These are phyloP conservation scores for Melampsora larici-populina DNA, from an alignment of 1,284 basidiomycete genomes.

Conservation along the genomic window DNA sequence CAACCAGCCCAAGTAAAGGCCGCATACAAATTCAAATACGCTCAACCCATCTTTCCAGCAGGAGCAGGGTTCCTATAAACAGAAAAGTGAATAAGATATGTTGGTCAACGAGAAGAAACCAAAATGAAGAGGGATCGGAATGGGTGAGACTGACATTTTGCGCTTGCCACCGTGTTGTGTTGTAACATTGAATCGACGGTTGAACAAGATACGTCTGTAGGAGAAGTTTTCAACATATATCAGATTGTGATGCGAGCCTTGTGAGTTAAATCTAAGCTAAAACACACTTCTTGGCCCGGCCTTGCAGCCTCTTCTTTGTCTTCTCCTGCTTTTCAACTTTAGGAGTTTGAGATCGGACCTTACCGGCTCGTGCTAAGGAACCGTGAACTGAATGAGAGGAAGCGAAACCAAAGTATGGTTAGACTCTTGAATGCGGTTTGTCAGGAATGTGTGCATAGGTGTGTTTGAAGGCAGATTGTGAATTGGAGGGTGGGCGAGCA, in stretches of 20 bases:
- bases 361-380: constrained; percentile 55
- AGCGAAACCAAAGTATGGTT: neutral
- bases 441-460: neutral
- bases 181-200: constrained; percentile 26
- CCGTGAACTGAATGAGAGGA: constrained; percentile 50
- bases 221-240: neutral
- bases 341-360: constrained; percentile 55
- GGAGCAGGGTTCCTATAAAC: constrained; percentile 26
- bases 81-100: neutral
- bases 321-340: constrained; percentile 55
- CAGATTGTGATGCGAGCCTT: neutral
- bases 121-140: neutral
- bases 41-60: constrained; percentile 37
- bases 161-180: constrained; percentile 33
- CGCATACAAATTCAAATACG: too few species aligned
- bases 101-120: neutral
- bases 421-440: neutral
- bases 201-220: constrained; percentile 34
- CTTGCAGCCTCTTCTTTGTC: constrained; percentile 49
- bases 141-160: constrained; percentile 18
- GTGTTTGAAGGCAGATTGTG: neutral
- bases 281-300: constrained; percentile 40
- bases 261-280: too few species aligned
- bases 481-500: neutral
- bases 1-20: too few species aligned